These are phyloP conservation scores for Lanmaoa rubissima DNA, from an alignment of 768 basidiomycete species.

Conservation along the genomic window DNA sequence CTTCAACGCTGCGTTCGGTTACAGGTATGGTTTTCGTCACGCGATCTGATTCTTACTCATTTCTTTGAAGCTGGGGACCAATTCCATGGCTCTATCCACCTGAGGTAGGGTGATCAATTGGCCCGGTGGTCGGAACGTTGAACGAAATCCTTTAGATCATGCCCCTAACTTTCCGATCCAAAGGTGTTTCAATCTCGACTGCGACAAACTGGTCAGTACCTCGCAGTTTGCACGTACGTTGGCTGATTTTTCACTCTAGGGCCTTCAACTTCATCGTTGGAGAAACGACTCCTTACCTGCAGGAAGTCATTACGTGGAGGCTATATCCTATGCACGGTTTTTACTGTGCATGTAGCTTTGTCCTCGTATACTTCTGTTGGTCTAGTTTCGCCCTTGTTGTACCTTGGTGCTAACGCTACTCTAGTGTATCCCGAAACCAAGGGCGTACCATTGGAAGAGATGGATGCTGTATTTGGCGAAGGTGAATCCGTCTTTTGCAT, in stretches of 20 bases:
- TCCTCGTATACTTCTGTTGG: conserved; percentile 81
- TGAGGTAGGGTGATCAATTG: conserved; percentile 48
- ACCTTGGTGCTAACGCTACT: conserved; percentile 6
- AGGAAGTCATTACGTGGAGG: conserved; percentile 86
- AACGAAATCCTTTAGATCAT: conserved; percentile 60
- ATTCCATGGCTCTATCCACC: conserved; percentile 87
- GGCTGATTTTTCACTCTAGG: conserved; percentile 33
- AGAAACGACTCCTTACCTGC: conserved; percentile 80
- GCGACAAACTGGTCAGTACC: conserved; percentile 66
- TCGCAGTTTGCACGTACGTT: neutral
- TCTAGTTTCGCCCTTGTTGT: conserved; percentile 9
- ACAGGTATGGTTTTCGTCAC: conserved; percentile 46
- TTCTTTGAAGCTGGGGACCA: conserved; percentile 65
- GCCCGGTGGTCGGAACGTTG: neutral
- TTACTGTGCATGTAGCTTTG: conserved; percentile 84
- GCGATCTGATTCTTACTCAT: neutral
- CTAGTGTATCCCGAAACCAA: conserved; percentile 85
- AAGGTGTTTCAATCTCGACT: conserved; percentile 94
- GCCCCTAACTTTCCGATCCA: conserved; percentile 84
- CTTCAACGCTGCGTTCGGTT: conserved; percentile 94
- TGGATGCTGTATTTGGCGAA: conserved; percentile 90
- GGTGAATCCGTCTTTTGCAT: conserved; percentile 37
- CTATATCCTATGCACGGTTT: conserved; percentile 96
- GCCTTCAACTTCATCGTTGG: conserved; percentile 91
- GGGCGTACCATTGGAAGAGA: conserved; percentile 85